Conservation (phyloP, 2,329 filamentous ascomycete genomes). For the Epichloe elymi region DNA sequence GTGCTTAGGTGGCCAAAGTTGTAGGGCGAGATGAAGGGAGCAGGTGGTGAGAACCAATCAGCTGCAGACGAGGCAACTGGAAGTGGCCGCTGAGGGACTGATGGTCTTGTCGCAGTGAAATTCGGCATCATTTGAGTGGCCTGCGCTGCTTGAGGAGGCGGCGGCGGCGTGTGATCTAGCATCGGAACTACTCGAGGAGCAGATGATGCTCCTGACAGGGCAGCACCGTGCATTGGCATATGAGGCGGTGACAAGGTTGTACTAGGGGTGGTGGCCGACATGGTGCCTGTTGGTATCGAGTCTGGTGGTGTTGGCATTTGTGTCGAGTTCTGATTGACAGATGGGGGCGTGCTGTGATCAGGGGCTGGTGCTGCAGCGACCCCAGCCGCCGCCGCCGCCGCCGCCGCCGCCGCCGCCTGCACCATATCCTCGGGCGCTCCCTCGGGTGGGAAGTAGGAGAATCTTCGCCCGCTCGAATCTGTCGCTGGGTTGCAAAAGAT, state of each 20-base stretch:
- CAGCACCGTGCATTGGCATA: slow-evolving; percentile 18
- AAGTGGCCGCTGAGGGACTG: slow-evolving; percentile 29
- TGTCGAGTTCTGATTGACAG: slow-evolving; percentile 17
- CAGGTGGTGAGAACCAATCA: slow-evolving; percentile 41
- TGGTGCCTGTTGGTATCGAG: slow-evolving; percentile 20
- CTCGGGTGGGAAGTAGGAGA: slow-evolving; percentile 53
- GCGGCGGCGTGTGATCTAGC: slow-evolving; percentile 18
- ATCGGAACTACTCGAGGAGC: slow-evolving; percentile 10
- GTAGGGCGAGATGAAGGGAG: slow-evolving; percentile 41
- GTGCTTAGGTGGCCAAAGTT: slow-evolving; percentile 29
- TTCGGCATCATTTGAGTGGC: slow-evolving; percentile 6
- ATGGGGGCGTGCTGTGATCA: slow-evolving; percentile 16
- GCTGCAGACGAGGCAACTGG: slow-evolving; percentile 27
- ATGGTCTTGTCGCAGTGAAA: slow-evolving; percentile 17
- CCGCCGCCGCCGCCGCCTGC: background rate
- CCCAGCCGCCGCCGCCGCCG: slow-evolving; percentile 13
- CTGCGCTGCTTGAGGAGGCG: slow-evolving; percentile 14
- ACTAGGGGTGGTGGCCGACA: slow-evolving; percentile 18
- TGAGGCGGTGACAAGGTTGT: slow-evolving; percentile 25
- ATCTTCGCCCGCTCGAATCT: slow-evolving; percentile 41
- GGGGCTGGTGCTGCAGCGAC: slow-evolving; percentile 17
- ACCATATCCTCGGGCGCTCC: slow-evolving; percentile 21
- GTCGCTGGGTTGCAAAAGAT: slow-evolving; percentile 49
- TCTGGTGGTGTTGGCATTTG: slow-evolving; percentile 33
- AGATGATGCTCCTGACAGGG: slow-evolving; percentile 17